Conservation (phyloP, 148 eudicot species). For the Diospyros kaki region DNA sequence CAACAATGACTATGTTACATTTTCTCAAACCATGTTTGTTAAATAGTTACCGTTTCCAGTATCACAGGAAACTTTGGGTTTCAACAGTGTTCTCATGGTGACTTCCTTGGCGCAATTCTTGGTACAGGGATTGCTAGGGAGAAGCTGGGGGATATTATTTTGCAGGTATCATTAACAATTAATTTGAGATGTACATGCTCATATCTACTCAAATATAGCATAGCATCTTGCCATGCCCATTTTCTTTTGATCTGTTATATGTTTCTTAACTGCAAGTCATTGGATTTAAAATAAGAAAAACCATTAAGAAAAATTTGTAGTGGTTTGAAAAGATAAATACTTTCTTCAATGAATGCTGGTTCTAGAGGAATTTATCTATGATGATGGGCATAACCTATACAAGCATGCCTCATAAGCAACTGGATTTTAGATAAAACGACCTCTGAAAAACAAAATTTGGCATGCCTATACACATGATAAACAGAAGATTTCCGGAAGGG, state of each 20-base stretch:
- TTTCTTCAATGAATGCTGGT: neutral
- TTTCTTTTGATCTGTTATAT: neutral
- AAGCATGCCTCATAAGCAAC: neutral
- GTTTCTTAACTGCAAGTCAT: neutral
- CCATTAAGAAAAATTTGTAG: neutral
- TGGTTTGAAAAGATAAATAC: neutral
- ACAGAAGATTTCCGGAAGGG: neutral
- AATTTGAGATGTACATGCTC: neutral
- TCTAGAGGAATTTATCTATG: neutral
- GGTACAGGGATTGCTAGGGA: constrained; percentile 90
- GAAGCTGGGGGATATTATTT: constrained; percentile 79
- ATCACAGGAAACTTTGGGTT: constrained; percentile 80
- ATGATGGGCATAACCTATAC: neutral
- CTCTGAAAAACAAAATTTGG: neutral
- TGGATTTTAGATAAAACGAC: neutral
- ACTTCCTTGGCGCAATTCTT: constrained; percentile 87
- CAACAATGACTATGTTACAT: neutral
- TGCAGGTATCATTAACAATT: constrained; percentile 52
- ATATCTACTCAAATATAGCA: neutral
- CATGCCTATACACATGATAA: neutral
- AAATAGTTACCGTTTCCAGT: constrained; percentile 44
- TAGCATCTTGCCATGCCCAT: neutral
- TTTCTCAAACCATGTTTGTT: neutral
- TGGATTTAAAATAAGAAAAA: neutral
- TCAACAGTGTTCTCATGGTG: constrained; percentile 85